Evolutionary conservation across 2,329 filamentous ascomycete species (phyloP).

Genomic region (Rhexocercosporidium sp.): DNA sequence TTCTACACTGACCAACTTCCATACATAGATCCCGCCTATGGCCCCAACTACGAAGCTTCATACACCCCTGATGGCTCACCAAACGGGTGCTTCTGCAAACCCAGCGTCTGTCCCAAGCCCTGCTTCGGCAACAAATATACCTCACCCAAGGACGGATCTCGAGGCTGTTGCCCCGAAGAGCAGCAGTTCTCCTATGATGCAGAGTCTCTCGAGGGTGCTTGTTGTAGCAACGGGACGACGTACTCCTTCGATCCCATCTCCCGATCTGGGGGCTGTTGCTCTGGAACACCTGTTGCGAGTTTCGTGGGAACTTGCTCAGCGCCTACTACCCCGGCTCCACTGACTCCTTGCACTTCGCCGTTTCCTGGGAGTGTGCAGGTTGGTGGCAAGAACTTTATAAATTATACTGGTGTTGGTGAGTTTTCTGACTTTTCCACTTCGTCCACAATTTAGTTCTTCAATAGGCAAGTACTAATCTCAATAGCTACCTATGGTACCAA

Average conservation of each 20-base stretch:
- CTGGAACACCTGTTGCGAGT: background rate
- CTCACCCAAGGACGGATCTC: slow-evolving; percentile 6
- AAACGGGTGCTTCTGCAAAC: slow-evolving; percentile 1
- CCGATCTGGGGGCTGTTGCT: background rate
- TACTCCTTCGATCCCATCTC: slow-evolving; percentile 4
- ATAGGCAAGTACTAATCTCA: background rate
- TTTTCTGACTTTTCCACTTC: background rate
- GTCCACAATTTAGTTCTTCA: background rate
- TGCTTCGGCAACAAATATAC: slow-evolving; percentile 10
- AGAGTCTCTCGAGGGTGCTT: slow-evolving; percentile 5
- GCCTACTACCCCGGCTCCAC: background rate
- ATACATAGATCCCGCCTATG: background rate
- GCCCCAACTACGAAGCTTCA: slow-evolving; percentile 8
- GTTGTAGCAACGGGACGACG: slow-evolving; percentile 6
- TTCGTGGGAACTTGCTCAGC: slow-evolving; percentile 2
- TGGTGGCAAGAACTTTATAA: slow-evolving; percentile 9
- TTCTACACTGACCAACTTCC: background rate
- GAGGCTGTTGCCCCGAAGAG: slow-evolving; percentile 1
- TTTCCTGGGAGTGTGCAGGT: background rate
- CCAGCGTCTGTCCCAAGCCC: slow-evolving; percentile 10
- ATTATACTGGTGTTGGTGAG: background rate
- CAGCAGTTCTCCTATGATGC: slow-evolving; percentile 8
- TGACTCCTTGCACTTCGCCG: slow-evolving; percentile 6
- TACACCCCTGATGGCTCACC: background rate
- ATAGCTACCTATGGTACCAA: slow-evolving; percentile 1